A percentile compares a stretch with the other conserved stretches of the same genome.
Conservation (phyloP, 2,329 filamentous ascomycete genomes). For the Leptodontidium sp. region DNA sequence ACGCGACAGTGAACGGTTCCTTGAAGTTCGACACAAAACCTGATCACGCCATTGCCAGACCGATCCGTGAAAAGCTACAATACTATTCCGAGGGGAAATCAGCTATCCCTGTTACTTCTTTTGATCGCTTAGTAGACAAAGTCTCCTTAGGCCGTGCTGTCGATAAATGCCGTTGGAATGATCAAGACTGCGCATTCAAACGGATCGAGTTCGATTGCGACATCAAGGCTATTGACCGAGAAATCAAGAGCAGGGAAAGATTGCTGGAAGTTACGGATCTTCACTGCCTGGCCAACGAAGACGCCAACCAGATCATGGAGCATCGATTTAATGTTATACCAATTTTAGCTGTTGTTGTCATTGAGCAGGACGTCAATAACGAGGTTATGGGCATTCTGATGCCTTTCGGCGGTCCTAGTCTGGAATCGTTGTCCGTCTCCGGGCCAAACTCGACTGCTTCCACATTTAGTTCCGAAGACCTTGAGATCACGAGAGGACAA, state of each 20-base stretch:
- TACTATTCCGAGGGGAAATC: background rate
- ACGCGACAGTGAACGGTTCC: background rate
- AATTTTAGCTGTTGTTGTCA: no score
- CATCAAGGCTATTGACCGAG: background rate
- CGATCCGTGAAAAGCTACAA: no score
- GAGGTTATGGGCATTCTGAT: background rate
- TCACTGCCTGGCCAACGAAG: no score
- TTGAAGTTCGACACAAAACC: no score
- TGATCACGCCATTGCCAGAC: no score
- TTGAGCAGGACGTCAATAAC: background rate
- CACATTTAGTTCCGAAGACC: background rate
- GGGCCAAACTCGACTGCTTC: background rate
- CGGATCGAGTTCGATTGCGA: background rate
- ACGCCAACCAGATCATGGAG: no score
- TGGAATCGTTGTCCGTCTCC: background rate
- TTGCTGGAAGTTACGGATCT: no score
- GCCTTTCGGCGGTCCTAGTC: background rate
- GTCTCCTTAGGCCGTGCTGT: background rate
- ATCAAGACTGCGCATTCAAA: background rate
- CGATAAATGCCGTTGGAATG: background rate
- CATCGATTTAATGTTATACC: no score
- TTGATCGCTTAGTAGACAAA: background rate
- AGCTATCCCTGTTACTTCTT: background rate
- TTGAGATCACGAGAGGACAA: background rate
- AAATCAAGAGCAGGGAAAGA: background rate